Evolutionary conservation across 2,329 filamentous ascomycete species (phyloP).

Genomic region (Sclerotinia trifoliorum): DNA sequence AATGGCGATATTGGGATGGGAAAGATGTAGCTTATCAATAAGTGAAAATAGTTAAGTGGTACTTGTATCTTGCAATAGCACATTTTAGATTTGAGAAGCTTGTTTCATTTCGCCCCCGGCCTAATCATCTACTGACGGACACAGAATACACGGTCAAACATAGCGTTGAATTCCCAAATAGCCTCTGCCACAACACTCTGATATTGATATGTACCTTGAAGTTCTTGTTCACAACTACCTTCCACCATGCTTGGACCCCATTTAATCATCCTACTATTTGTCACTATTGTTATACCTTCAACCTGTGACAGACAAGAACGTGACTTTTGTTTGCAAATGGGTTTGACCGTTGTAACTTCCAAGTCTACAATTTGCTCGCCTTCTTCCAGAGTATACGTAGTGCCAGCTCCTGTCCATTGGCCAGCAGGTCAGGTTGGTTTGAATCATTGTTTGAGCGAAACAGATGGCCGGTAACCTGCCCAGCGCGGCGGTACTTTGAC

Average conservation of each 20-base stretch:
- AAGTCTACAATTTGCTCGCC: conserved; percentile 23
- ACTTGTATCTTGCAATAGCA: no score
- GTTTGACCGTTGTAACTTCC: conserved; percentile 10
- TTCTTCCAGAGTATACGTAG: conserved; percentile 22
- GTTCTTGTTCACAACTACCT: not conserved
- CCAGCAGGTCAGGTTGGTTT: conserved; percentile 22
- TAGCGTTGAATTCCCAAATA: conserved; percentile 24
- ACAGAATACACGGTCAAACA: conserved; percentile 23
- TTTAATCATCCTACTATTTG: conserved; percentile 20
- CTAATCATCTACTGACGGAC: not conserved
- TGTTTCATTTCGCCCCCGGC: no score
- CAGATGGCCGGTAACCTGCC: conserved; percentile 24
- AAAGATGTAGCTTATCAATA: no score
- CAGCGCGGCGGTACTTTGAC: conserved; percentile 21
- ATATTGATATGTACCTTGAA: not conserved
- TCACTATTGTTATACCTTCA: conserved; percentile 19
- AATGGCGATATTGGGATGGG: no score
- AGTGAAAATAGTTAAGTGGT: no score
- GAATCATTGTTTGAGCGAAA: conserved; percentile 17
- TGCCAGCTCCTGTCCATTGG: conserved; percentile 24
- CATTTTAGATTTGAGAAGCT: no score
- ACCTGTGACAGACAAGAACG: conserved; percentile 18
- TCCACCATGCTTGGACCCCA: conserved; percentile 1
- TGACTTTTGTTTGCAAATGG: not conserved
- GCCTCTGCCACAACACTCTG: not conserved